Percentiles rank a stretch among this genome's conserved stretches.
These are phyloP conservation scores for Irpex rosettiformis DNA, from an alignment of 1,284 basidiomycete species.

Conservation along the genomic window DNA sequence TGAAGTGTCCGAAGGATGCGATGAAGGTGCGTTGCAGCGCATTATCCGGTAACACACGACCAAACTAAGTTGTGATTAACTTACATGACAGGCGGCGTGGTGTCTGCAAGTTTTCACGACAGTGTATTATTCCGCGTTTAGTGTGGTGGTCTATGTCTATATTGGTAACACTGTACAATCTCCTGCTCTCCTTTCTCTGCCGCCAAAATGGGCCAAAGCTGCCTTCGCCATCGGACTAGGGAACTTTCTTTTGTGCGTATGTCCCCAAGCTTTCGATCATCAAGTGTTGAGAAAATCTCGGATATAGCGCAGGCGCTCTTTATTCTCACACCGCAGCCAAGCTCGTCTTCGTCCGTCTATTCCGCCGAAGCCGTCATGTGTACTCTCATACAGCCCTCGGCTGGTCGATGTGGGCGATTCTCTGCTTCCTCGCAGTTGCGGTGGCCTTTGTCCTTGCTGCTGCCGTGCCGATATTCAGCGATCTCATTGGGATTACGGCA, in stretches of 20 bases:
- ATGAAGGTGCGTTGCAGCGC: conserved; percentile 48
- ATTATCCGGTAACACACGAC: no score
- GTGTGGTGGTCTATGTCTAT: conserved; percentile 54
- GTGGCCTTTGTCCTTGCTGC: conserved; percentile 54
- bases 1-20: conserved; percentile 46
- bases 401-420: conserved; percentile 52
- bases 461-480: conserved; percentile 52
- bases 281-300: not conserved
- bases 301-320: conserved; percentile 39
- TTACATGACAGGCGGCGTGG: conserved; percentile 41
- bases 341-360: conserved; percentile 56
- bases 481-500: conserved; percentile 50
- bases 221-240: conserved; percentile 44
- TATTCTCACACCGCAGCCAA: conserved; percentile 56
- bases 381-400: conserved; percentile 54
- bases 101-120: conserved; percentile 51
- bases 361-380: conserved; percentile 56
- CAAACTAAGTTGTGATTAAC: not conserved
- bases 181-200: conserved; percentile 49
- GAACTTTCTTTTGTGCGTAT: conserved; percentile 47
- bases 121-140: conserved; percentile 44
- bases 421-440: conserved; percentile 41
- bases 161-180: conserved; percentile 55
- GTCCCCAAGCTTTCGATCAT: not conserved
- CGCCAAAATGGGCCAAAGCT: conserved; percentile 46